These are phyloP conservation scores for Eremomyces bilateralis DNA, from an alignment of 495 filamentous ascomycete species.

Conservation along the genomic window DNA sequence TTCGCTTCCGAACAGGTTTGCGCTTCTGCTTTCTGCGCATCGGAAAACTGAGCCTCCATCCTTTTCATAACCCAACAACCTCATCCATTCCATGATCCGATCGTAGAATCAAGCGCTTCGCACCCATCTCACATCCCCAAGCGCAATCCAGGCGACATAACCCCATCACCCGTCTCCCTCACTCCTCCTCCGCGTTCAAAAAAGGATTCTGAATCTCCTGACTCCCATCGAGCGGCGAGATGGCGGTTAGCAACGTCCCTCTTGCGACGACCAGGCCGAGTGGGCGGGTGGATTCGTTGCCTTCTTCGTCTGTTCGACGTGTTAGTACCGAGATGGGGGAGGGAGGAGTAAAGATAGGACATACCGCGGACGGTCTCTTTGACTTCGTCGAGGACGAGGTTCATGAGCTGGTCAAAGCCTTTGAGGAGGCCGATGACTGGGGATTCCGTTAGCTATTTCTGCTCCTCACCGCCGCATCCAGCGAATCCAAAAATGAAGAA, in stretches of 20 bases:
- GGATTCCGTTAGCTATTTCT: neutral
- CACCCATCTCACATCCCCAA: too few relatives aligned
- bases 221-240: slow-evolving; percentile 83
- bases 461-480: too few relatives aligned
- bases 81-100: neutral
- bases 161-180: neutral
- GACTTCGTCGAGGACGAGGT: slow-evolving; percentile 85
- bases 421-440: slow-evolving; percentile 74
- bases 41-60: too few relatives aligned
- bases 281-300: slow-evolving; percentile 60
- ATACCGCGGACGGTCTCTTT: slow-evolving; percentile 72
- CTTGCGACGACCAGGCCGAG: slow-evolving; percentile 82
- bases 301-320: slow-evolving; percentile 52
- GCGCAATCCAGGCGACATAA: too few relatives aligned
- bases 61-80: too few relatives aligned
- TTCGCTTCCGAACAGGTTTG: too few relatives aligned
- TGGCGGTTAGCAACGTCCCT: slow-evolving; percentile 76
- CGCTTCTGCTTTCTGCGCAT: too few relatives aligned
- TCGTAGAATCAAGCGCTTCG: too few relatives aligned
- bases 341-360: slow-evolving; percentile 11
- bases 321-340: neutral
- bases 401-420: slow-evolving; percentile 94
- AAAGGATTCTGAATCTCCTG: slow-evolving; percentile 95
- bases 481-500: too few relatives aligned
- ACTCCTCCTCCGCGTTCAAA: slow-evolving; percentile 37